Conservation (phyloP, 192 early-diverging fungal species). For the Podila minutissima region DNA sequence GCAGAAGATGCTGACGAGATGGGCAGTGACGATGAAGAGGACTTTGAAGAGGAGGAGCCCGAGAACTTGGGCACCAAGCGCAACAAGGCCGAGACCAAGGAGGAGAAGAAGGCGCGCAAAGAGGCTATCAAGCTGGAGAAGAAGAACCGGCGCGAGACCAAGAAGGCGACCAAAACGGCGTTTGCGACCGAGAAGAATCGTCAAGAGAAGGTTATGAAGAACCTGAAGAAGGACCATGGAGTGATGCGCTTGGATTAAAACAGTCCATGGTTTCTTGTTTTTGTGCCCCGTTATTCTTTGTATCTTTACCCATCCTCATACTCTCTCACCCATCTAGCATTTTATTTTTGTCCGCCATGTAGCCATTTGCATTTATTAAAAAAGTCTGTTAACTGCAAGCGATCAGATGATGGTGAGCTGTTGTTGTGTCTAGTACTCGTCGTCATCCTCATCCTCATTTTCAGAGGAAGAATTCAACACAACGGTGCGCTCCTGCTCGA, state of each 20-base stretch:
- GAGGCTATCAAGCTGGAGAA: constrained; percentile 84
- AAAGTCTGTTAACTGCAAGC: neutral
- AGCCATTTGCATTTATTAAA: neutral
- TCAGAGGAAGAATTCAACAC: neutral
- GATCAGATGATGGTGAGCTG: too few relatives aligned
- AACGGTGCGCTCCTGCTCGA: neutral
- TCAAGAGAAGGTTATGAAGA: constrained; percentile 67
- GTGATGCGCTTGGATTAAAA: constrained; percentile 58
- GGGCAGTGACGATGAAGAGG: constrained; percentile 38
- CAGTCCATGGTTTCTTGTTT: neutral
- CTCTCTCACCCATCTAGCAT: neutral
- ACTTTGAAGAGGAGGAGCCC: constrained; percentile 40
- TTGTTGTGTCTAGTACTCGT: neutral
- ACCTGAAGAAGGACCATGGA: constrained; percentile 58
- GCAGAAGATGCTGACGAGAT: constrained; percentile 41
- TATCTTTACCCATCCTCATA: neutral
- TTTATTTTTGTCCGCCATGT: neutral
- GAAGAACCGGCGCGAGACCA: constrained; percentile 73
- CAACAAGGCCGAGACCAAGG: constrained; percentile 83
- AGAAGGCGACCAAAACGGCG: constrained; percentile 83
- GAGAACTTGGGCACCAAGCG: constrained; percentile 81
- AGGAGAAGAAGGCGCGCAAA: constrained; percentile 95
- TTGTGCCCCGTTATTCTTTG: neutral
- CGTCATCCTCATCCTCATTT: neutral
- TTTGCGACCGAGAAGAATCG: constrained; percentile 76